phyloP scores from a whole-genome alignment of 139 green algal genomes.

The Dunaliella primolecta region DNA sequence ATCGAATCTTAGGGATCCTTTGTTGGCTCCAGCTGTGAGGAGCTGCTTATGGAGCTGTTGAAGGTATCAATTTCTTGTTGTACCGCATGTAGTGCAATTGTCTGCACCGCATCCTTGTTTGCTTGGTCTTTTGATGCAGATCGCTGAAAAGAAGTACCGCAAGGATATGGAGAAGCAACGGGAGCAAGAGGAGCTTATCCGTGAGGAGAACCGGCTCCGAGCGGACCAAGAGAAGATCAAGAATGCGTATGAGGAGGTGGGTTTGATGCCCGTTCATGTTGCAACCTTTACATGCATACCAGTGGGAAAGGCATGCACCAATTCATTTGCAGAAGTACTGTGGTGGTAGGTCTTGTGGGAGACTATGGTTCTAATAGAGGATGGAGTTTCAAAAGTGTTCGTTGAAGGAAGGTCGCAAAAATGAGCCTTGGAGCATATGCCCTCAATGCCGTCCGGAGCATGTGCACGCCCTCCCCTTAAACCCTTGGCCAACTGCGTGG shows the following conservation, averaged over 20 bases:
- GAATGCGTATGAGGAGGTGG: constrained; percentile 4
- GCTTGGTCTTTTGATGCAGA: too few species aligned
- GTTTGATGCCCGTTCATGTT: neutral
- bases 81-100: too few species aligned
- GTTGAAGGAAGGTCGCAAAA: too few species aligned
- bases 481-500: too few species aligned
- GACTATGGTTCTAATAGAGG: neutral
- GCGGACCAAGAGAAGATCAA: constrained; percentile 1
- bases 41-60: too few species aligned
- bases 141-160: constrained; percentile 30
- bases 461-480: too few species aligned
- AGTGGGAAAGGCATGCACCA: neutral
- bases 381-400: neutral
- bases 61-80: too few species aligned
- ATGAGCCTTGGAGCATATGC: too few species aligned
- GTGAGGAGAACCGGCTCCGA: constrained; percentile 23
- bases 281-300: neutral
- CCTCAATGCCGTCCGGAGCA: too few species aligned
- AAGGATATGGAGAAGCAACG: constrained; percentile 32
- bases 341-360: neutral
- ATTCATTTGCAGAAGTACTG: neutral
- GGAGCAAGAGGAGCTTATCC: constrained; percentile 18
- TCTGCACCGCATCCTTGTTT: too few species aligned
- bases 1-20: too few species aligned
- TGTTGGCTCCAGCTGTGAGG: too few species aligned